Evolutionary conservation across 169 alveolate species (phyloP).

Genomic region (Plasmodium ovale): DNA sequence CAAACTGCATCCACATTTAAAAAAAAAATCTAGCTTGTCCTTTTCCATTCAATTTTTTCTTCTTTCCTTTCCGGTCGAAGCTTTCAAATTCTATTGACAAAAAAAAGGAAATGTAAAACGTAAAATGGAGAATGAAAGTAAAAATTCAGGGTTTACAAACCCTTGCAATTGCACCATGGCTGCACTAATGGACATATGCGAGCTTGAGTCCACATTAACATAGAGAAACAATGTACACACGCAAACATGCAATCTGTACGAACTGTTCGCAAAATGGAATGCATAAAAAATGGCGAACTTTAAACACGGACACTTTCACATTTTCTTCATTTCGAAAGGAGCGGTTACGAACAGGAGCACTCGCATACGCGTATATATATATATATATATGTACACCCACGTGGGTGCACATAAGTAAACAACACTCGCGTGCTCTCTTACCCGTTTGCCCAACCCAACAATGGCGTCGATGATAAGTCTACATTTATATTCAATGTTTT

Average conservation of each 20-base stretch:
- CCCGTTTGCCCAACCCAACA: conserved; percentile 8
- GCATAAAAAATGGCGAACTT: too few relatives aligned
- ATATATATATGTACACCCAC: neutral
- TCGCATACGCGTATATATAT: neutral
- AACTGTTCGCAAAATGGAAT: too few relatives aligned
- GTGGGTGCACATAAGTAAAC: neutral
- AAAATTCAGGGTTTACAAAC: too few relatives aligned
- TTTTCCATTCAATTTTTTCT: neutral
- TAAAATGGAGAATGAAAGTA: neutral
- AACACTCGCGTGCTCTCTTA: neutral
- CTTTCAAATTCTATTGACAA: neutral
- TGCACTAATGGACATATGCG: too few relatives aligned
- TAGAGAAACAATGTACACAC: too few relatives aligned
- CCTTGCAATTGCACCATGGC: too few relatives aligned
- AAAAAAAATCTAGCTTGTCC: neutral
- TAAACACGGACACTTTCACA: neutral
- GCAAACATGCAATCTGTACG: too few relatives aligned
- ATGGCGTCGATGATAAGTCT: conserved; percentile 56
- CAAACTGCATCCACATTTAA: neutral
- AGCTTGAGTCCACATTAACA: too few relatives aligned
- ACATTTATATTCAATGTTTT: conserved; percentile 55
- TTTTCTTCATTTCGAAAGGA: neutral
- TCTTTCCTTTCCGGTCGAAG: conserved; percentile 29
- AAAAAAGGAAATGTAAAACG: too few relatives aligned
- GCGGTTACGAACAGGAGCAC: too few relatives aligned